These are phyloP conservation scores for Coniella vitis DNA, from an alignment of 2,329 filamentous ascomycete species.

Conservation along the genomic window DNA sequence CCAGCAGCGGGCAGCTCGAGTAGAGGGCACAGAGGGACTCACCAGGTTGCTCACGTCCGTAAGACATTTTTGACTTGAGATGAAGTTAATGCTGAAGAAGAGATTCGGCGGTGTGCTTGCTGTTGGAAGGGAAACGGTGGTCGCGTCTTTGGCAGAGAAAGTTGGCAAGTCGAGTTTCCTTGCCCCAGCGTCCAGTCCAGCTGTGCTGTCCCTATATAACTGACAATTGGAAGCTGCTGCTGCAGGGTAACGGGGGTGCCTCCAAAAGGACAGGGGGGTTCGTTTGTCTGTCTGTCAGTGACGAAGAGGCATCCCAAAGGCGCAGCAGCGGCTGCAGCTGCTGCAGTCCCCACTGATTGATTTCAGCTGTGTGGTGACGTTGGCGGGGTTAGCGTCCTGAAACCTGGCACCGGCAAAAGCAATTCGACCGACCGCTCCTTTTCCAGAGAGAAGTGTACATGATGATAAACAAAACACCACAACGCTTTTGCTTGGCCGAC, in stretches of 20 bases:
- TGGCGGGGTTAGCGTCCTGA: neutral
- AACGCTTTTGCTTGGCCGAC: too few relatives aligned
- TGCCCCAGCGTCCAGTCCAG: neutral
- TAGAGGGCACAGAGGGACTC: neutral
- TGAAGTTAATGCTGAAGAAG: neutral
- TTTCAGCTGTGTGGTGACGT: conserved; percentile 5
- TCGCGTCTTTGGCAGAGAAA: too few relatives aligned
- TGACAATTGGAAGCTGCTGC: too few relatives aligned
- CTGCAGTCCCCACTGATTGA: neutral
- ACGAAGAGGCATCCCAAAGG: neutral
- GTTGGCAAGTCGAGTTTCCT: too few relatives aligned
- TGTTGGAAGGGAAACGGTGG: too few relatives aligned
- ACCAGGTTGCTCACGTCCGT: conserved; percentile 18
- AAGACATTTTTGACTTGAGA: conserved; percentile 9
- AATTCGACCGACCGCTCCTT: neutral
- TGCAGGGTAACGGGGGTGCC: neutral
- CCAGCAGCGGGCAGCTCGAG: neutral
- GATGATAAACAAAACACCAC: too few relatives aligned
- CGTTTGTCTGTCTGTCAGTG: conserved; percentile 1
- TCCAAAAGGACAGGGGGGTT: neutral
- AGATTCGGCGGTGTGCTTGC: too few relatives aligned
- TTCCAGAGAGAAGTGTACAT: too few relatives aligned
- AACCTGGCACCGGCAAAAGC: neutral
- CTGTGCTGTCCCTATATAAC: neutral
- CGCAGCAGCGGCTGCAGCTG: too few relatives aligned